Conservation (phyloP, 306 rosid genomes). For the Prosopis cineraria region DNA sequence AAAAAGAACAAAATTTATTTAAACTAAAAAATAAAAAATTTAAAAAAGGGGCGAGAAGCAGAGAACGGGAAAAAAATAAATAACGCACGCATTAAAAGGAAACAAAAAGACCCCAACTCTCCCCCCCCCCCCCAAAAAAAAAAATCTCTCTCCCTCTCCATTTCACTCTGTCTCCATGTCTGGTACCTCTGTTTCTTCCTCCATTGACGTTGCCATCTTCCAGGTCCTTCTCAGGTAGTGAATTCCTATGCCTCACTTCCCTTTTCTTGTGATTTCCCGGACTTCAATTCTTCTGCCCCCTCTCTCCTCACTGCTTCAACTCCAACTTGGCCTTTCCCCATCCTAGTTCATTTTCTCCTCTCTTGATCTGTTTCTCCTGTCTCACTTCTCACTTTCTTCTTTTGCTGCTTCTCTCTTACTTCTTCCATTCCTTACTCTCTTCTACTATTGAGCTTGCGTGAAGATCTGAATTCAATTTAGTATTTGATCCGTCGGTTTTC, state of each 20-base stretch:
- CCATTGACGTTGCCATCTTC: constrained; percentile 37
- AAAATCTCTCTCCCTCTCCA: constrained; percentile 14
- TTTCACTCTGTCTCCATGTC: constrained; percentile 29
- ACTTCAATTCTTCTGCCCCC: background rate
- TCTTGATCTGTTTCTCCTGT: constrained; percentile 50
- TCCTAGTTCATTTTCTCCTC: constrained; percentile 47
- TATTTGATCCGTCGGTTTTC: constrained; percentile 30
- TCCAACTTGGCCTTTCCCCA: constrained; percentile 36
- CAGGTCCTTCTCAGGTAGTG: constrained; percentile 26
- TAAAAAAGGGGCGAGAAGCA: background rate
- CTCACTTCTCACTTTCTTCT: background rate
- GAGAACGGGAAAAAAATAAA: constrained; percentile 18
- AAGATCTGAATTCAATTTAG: constrained; percentile 46
- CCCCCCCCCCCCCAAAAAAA: background rate
- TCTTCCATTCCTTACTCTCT: background rate
- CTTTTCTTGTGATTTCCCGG: background rate
- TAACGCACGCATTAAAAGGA: constrained; percentile 41
- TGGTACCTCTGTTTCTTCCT: constrained; percentile 9
- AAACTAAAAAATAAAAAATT: background rate
- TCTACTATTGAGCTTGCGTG: background rate
- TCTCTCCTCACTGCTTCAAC: constrained; percentile 6
- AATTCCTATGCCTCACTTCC: constrained; percentile 28
- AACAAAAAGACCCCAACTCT: constrained; percentile 47
- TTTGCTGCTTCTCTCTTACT: background rate
- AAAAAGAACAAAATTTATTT: too few species aligned